Conservation (phyloP, 2,329 filamentous ascomycete species). For the Ramularia endophylla region DNA sequence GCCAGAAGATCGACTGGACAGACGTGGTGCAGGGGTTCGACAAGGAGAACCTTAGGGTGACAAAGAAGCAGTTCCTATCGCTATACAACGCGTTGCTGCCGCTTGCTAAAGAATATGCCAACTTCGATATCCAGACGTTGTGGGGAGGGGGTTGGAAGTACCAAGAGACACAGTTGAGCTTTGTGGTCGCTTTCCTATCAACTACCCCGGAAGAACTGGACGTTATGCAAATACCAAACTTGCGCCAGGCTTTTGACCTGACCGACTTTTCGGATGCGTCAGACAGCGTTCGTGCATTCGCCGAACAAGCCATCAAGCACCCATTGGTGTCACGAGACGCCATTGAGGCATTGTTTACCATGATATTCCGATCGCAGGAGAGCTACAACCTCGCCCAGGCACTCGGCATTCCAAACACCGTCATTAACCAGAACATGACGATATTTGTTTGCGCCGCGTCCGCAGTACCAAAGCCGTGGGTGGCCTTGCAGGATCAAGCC, state of each 20-base stretch:
- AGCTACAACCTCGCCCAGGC: slow-evolving; percentile 52
- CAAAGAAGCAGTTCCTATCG: slow-evolving; percentile 71
- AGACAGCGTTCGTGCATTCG: slow-evolving; percentile 54
- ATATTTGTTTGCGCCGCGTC: slow-evolving; percentile 75
- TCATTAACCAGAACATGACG: slow-evolving; percentile 66
- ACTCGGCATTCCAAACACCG: slow-evolving; percentile 53
- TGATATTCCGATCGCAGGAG: slow-evolving; percentile 54
- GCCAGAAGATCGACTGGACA: slow-evolving; percentile 56
- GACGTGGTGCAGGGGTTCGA: slow-evolving; percentile 76
- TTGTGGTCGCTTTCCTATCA: slow-evolving; percentile 79
- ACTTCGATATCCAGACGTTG: slow-evolving; percentile 77
- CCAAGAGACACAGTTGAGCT: slow-evolving; percentile 84
- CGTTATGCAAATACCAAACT: slow-evolving; percentile 73
- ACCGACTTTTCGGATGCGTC: slow-evolving; percentile 58
- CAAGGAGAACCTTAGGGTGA: slow-evolving; percentile 67
- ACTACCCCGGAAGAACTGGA: slow-evolving; percentile 71
- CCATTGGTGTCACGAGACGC: slow-evolving; percentile 86
- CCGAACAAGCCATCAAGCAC: slow-evolving; percentile 67
- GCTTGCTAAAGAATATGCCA: slow-evolving; percentile 56
- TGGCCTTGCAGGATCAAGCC: slow-evolving; percentile 66
- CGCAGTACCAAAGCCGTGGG: slow-evolving; percentile 72
- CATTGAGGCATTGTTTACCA: slow-evolving; percentile 60
- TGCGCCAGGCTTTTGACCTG: slow-evolving; percentile 68
- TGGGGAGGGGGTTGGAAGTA: slow-evolving; percentile 88
- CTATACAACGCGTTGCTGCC: slow-evolving; percentile 75